phyloP scores from a whole-genome alignment of 805 yeast species.

The Schizosaccharomyces japonicus region DNA sequence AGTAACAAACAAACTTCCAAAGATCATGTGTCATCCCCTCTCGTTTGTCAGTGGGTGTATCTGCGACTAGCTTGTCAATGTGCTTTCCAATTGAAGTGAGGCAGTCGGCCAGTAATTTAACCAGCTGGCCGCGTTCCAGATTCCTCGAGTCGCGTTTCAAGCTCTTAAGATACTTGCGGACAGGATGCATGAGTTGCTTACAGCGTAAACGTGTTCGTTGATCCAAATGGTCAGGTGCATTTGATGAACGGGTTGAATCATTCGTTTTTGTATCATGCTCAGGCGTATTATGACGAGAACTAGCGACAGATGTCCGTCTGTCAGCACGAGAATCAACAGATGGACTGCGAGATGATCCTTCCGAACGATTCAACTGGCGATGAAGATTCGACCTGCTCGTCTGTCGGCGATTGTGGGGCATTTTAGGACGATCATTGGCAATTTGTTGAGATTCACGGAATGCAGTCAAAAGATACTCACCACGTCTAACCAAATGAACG shows the following conservation, averaged over 20 bases:
- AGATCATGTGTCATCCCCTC: conserved; percentile 34
- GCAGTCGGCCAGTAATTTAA: conserved; percentile 40
- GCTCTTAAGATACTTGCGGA: conserved; percentile 38
- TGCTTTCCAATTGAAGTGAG: conserved; percentile 51
- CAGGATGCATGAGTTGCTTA: conserved; percentile 30
- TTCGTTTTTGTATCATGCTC: background rate
- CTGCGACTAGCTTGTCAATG: conserved; percentile 24
- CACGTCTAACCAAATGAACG: conserved; percentile 75
- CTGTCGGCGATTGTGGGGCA: conserved; percentile 3
- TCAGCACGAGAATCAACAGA: conserved; percentile 10
- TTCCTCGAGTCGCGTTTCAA: conserved; percentile 52
- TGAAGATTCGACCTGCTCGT: too few species aligned
- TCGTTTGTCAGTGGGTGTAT: conserved; percentile 14
- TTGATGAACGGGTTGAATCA: too few species aligned
- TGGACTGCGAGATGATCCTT: conserved; percentile 10
- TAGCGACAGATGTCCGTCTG: conserved; percentile 8
- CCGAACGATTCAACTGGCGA: too few species aligned
- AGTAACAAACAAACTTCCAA: conserved; percentile 56
- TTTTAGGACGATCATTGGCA: background rate
- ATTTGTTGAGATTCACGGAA: background rate
- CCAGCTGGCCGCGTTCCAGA: conserved; percentile 55
- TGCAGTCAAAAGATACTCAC: conserved; percentile 50
- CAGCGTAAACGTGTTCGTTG: too few species aligned
- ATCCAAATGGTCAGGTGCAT: too few species aligned
- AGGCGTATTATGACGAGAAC: background rate